phyloP scores from a whole-genome alignment of 208 protist species.

The Naegleria lovaniensis region DNA sequence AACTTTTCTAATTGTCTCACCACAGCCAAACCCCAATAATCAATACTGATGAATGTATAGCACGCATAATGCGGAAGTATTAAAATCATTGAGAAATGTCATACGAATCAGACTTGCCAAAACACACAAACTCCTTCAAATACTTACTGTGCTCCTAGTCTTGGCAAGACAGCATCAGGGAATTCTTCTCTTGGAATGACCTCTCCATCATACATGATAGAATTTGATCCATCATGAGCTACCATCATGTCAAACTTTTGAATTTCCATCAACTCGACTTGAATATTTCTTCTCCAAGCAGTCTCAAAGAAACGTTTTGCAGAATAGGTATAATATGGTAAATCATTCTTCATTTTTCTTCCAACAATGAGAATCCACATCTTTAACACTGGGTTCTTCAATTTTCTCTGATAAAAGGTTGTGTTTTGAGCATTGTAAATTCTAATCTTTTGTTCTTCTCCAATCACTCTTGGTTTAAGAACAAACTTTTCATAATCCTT shows the following conservation, averaged over 20 bases:
- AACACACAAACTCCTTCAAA: background rate
- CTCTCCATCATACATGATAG: background rate
- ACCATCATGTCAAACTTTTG: slow-evolving; percentile 13
- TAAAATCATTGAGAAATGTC: too few species aligned
- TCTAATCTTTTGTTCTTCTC: background rate
- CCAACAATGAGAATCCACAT: slow-evolving; percentile 10
- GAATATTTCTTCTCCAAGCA: slow-evolving; percentile 1
- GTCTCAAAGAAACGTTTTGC: slow-evolving; percentile 8
- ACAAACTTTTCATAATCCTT: background rate
- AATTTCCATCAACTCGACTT: background rate
- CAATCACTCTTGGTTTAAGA: slow-evolving; percentile 3
- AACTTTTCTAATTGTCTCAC: slow-evolving; percentile 39
- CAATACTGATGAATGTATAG: background rate
- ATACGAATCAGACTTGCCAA: too few species aligned
- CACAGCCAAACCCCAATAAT: slow-evolving; percentile 38
- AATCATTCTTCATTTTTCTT: background rate
- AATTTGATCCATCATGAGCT: background rate
- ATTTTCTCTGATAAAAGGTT: background rate
- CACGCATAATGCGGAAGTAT: too few species aligned
- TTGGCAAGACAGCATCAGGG: background rate
- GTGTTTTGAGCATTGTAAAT: slow-evolving; percentile 10
- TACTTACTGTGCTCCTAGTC: slow-evolving; percentile 10
- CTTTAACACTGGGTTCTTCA: background rate
- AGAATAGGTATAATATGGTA: background rate
- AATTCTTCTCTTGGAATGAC: background rate